Evolutionary conservation across 192 early-diverging fungal genomes (phyloP).

Genomic region (Cetraspora pellucida): DNA sequence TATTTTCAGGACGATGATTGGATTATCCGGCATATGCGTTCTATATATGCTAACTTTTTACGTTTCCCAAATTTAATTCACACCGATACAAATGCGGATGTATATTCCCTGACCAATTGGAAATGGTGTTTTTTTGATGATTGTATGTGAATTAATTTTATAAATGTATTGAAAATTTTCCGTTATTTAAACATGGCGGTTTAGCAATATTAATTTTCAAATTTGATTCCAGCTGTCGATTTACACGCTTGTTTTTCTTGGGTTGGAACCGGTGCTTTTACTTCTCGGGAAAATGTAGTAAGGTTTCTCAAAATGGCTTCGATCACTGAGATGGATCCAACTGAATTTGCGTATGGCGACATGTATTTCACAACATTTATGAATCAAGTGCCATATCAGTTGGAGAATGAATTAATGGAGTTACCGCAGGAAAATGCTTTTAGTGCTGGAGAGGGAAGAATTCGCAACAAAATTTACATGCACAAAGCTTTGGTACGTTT

Average conservation of each 20-base stretch:
- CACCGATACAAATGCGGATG: slow-evolving; percentile 53
- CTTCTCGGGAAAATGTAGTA: slow-evolving; percentile 49
- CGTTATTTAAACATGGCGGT: neutral
- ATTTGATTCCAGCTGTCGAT: slow-evolving; percentile 39
- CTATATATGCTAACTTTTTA: slow-evolving; percentile 61
- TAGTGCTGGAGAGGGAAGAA: slow-evolving; percentile 45
- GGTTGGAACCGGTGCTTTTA: slow-evolving; percentile 54
- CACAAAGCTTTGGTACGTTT: slow-evolving; percentile 49
- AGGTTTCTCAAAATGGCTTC: slow-evolving; percentile 52
- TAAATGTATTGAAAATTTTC: neutral
- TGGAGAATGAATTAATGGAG: slow-evolving; percentile 51
- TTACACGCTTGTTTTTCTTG: slow-evolving; percentile 57
- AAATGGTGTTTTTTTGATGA: slow-evolving; percentile 60
- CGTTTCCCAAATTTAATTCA: slow-evolving; percentile 56
- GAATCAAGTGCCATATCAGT: slow-evolving; percentile 58
- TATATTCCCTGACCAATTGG: slow-evolving; percentile 55
- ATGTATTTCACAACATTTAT: slow-evolving; percentile 58
- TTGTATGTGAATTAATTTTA: slow-evolving; percentile 37
- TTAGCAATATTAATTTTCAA: neutral
- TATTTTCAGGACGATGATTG: slow-evolving; percentile 64
- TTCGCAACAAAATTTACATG: slow-evolving; percentile 56
- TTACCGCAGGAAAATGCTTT: slow-evolving; percentile 49
- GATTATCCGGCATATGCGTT: slow-evolving; percentile 47
- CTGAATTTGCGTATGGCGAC: slow-evolving; percentile 56
- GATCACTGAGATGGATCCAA: slow-evolving; percentile 48